Evolutionary conservation across 768 basidiomycete genomes (phyloP).

Genomic region (Lentinula sp.): DNA sequence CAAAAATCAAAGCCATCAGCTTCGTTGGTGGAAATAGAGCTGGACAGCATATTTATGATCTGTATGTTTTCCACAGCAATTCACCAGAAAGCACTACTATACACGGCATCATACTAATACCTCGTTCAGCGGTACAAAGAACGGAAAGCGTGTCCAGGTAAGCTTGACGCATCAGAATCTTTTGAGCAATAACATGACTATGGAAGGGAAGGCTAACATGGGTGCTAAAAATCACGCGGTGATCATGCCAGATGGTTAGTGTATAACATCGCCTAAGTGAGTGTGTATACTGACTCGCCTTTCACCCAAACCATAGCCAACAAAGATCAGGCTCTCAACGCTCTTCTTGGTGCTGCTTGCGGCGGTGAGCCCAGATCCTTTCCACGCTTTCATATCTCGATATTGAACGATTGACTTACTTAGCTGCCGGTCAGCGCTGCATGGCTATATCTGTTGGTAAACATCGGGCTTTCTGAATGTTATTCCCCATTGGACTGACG

Average conservation of each 20-base stretch:
- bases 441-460: constrained; percentile 92
- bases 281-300: background rate
- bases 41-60: constrained; percentile 89
- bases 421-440: constrained; percentile 94
- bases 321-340: constrained; percentile 87
- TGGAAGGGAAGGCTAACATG: constrained; percentile 39
- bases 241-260: constrained; percentile 84
- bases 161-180: background rate
- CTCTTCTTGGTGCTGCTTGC: constrained; percentile 89
- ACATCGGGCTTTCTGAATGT: constrained; percentile 14
- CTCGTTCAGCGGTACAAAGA: constrained; percentile 59
- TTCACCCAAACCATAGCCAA: constrained; percentile 51
- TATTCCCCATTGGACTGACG: background rate
- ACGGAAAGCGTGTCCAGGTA: constrained; percentile 86
- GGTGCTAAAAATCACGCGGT: constrained; percentile 98
- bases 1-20: constrained; percentile 87
- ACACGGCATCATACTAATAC: background rate
- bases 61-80: constrained; percentile 31
- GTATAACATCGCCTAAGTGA: background rate
- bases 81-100: background rate
- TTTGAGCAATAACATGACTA: background rate
- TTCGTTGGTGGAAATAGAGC: constrained; percentile 95
- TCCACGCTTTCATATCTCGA: background rate
- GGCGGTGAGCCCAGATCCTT: constrained; percentile 46
- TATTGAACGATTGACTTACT: constrained; percentile 3